phyloP scores from a whole-genome alignment of 2,329 filamentous ascomycete species.

The Colletotrichum paranaense region DNA sequence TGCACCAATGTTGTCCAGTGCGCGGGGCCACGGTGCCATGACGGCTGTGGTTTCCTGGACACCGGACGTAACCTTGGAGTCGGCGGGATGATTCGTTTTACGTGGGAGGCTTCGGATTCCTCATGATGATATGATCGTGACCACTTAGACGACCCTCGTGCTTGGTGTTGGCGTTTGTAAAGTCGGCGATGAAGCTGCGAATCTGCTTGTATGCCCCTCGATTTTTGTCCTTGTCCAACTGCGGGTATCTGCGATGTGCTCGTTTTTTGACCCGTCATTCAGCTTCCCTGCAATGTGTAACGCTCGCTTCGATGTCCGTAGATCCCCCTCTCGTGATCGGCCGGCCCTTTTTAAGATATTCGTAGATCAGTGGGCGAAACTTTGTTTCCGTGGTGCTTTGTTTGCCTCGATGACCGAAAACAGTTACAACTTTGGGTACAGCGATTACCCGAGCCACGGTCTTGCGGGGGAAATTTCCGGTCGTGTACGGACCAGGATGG shows the following conservation, averaged over 20 bases:
- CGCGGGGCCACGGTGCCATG: constrained; percentile 29
- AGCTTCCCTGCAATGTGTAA: neutral
- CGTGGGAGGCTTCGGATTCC: constrained; percentile 34
- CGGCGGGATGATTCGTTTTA: constrained; percentile 12
- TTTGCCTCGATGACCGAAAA: constrained; percentile 10
- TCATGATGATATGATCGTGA: constrained; percentile 26
- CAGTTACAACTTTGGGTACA: neutral
- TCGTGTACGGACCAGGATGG: neutral
- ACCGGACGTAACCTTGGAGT: constrained; percentile 2
- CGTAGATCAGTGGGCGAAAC: neutral
- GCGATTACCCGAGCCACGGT: neutral
- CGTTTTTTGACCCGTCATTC: neutral
- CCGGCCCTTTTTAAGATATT: neutral
- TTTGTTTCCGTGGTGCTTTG: neutral
- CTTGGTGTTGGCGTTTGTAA: neutral
- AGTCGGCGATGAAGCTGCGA: neutral
- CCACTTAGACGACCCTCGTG: neutral
- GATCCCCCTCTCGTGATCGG: neutral
- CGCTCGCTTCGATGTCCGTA: neutral
- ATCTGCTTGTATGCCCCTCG: neutral
- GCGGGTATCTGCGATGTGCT: neutral
- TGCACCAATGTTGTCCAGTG: constrained; percentile 14
- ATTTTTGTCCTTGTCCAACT: neutral
- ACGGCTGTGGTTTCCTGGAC: constrained; percentile 14
- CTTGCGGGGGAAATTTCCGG: neutral